Base-by-base conservation (phyloP, 73 alveolate species). In the Stentor roeselii region DNA sequence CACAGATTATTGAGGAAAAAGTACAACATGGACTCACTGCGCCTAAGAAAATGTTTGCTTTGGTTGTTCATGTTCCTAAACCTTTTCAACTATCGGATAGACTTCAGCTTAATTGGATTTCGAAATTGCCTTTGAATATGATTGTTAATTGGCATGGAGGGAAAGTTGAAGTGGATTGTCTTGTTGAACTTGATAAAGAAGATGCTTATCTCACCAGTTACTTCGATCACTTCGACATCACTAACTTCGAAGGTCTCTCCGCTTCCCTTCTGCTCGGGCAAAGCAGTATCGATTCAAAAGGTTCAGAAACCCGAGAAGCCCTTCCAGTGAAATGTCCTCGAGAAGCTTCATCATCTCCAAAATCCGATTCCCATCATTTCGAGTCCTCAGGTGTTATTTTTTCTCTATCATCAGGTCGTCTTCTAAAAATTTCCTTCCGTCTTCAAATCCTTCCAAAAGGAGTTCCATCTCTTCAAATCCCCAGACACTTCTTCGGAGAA, bases 401-500 rank as follows among this genome's bases (percentile, higher is more conserved):
- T 80, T 15, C 14, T 58, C 27, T 59, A n/a, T 14, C 15, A n/a
- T 39, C 21, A 34, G 37, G 11, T 1, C 35, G 60, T 39, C 83
- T 91, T 3, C 78, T 75, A n/a, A 36, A 74, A 34, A 34, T 67
- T 21, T 14, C 41, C 4, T 59, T 85, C 60, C 60, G 59, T 32
- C 76, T 77, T 75, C 82, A 75, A 38, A 59, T 89, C 11, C 42
- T 87, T 21, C 83, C 91, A 35, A 78, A 84, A 0, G 94, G 94
- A 82, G 60, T 84, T 39, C 88, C 91, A 74, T 84, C 86, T 80
- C 67, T 89, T 3, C 80, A 80, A 76, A 82, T 89, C 76, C 94
- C 96, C 15, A 37, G 83, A 3, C 93, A 91, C 59, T 78, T 91
- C 2, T 88, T 77, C 59, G 96, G 94, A 14, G 96, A 91, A 74